These are phyloP conservation scores for Phoenix dactylifera DNA, from an alignment of 176 grass and related monocot species.

Conservation along the genomic window DNA sequence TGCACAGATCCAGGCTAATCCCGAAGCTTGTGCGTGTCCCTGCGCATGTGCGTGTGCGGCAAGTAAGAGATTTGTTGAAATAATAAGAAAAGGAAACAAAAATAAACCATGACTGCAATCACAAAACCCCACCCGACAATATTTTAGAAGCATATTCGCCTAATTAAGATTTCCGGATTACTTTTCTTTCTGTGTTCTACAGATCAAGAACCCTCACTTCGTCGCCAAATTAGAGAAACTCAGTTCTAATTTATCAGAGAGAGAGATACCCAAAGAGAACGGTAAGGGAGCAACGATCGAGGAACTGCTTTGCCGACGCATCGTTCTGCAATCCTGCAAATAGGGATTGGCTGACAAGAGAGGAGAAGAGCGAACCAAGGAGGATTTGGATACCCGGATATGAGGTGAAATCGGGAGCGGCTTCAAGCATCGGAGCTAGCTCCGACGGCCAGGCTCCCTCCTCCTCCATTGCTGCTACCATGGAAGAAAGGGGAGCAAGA, in stretches of 20 bases:
- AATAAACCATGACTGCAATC: too few relatives aligned
- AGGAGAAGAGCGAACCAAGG: not conserved
- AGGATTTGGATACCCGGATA: conserved; percentile 37
- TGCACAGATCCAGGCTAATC: too few relatives aligned
- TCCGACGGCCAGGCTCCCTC: conserved; percentile 20
- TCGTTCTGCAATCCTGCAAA: conserved; percentile 48
- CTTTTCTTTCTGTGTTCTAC: too few relatives aligned
- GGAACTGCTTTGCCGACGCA: conserved; percentile 58
- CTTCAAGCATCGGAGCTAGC: conserved; percentile 34
- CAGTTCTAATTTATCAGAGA: not conserved
- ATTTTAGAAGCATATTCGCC: too few relatives aligned
- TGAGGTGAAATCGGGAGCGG: conserved; percentile 59
- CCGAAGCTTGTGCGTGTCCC: too few relatives aligned
- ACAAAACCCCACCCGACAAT: too few relatives aligned
- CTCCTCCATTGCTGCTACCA: not conserved
- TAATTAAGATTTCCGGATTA: too few relatives aligned
- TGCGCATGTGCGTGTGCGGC: too few relatives aligned
- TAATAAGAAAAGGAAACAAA: too few relatives aligned
- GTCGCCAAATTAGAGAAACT: too few relatives aligned
- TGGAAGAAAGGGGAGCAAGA: not conserved
- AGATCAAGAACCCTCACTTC: too few relatives aligned
- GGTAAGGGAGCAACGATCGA: conserved; percentile 59
- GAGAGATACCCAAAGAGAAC: conserved; percentile 39
- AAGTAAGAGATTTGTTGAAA: too few relatives aligned
- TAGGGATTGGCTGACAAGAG: not conserved